Percentiles rank a stretch among this genome's conserved stretches.
phyloP scores from a whole-genome alignment of 768 basidiomycete genomes.

The Boletus pseudopeckii region DNA sequence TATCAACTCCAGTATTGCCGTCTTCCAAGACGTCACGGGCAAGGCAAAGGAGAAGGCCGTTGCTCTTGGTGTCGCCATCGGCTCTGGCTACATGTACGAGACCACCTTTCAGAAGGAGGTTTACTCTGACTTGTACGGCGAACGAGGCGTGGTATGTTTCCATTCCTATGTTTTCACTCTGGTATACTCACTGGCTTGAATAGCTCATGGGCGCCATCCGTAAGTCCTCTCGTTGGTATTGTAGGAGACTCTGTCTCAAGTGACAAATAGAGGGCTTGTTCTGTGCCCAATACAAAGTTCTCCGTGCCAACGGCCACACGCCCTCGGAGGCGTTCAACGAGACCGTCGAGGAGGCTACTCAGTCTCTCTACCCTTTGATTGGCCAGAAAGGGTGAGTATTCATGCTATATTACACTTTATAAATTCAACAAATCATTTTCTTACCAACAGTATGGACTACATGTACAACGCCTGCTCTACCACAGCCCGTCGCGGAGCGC shows the following conservation, averaged over 20 bases:
- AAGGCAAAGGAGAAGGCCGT: constrained; percentile 97
- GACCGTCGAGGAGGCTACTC: constrained; percentile 99
- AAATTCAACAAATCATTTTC: neutral
- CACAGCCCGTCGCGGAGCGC: constrained; percentile 96
- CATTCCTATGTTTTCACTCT: neutral
- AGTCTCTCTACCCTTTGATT: constrained; percentile 95
- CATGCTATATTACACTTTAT: neutral
- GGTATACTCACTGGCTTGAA: constrained; percentile 6
- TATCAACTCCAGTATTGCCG: constrained; percentile 92
- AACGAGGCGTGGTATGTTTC: constrained; percentile 92
- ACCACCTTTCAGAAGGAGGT: constrained; percentile 99
- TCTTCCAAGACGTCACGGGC: constrained; percentile 97
- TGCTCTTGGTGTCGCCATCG: constrained; percentile 90
- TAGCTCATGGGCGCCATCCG: constrained; percentile 97
- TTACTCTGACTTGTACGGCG: constrained; percentile 98
- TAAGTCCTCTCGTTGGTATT: constrained; percentile 37
- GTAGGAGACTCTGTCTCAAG: constrained; percentile 1
- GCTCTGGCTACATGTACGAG: constrained; percentile 98
- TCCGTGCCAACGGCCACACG: constrained; percentile 92
- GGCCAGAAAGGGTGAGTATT: constrained; percentile 80
- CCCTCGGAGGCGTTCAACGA: constrained; percentile 99
- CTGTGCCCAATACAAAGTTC: constrained; percentile 97
- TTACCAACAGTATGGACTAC: constrained; percentile 82
- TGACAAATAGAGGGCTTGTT: constrained; percentile 81
- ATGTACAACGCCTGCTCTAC: constrained; percentile 99